Evolutionary conservation across 257 asterid genomes (phyloP).

Genomic region (Petunia secreta): DNA sequence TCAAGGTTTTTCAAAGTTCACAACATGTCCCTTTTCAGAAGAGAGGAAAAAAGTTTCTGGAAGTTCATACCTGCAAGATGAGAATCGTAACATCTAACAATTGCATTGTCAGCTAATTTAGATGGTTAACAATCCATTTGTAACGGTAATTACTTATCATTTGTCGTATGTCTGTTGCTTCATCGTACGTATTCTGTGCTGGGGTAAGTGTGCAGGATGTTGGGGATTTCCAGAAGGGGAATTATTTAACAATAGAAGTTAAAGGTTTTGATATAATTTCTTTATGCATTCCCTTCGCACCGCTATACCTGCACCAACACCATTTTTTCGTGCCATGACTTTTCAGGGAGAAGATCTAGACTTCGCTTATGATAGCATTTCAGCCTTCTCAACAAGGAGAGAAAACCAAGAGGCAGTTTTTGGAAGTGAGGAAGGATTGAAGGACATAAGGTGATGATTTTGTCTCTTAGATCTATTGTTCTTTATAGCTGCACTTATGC

Average conservation of each 20-base stretch:
- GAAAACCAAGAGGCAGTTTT: conserved; percentile 98
- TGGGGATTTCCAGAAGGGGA: not conserved
- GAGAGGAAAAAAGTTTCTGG: not conserved
- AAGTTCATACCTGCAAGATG: not conserved
- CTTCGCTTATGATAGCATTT: conserved; percentile 96
- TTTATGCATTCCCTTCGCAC: not conserved
- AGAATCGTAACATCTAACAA: not conserved
- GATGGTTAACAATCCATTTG: not conserved
- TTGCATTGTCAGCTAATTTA: not conserved
- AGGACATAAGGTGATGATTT: conserved; percentile 76
- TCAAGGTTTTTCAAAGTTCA: not conserved
- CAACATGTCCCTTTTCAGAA: not conserved
- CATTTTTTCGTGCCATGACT: conserved; percentile 20
- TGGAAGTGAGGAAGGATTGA: conserved; percentile 97
- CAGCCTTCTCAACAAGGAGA: conserved; percentile 95
- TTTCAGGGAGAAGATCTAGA: conserved; percentile 95
- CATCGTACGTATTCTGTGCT: conserved; percentile 5
- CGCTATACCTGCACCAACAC: not conserved
- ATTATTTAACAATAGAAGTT: not conserved
- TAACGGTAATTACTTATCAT: not conserved
- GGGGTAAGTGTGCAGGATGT: not conserved
- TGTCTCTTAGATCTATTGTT: conserved; percentile 14
- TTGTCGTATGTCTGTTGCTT: not conserved
- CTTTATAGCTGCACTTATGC: conserved; percentile 1
- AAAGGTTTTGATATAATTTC: not conserved